Conservation (phyloP, 768 basidiomycete genomes). For the Hysterangium stoloniferum region DNA sequence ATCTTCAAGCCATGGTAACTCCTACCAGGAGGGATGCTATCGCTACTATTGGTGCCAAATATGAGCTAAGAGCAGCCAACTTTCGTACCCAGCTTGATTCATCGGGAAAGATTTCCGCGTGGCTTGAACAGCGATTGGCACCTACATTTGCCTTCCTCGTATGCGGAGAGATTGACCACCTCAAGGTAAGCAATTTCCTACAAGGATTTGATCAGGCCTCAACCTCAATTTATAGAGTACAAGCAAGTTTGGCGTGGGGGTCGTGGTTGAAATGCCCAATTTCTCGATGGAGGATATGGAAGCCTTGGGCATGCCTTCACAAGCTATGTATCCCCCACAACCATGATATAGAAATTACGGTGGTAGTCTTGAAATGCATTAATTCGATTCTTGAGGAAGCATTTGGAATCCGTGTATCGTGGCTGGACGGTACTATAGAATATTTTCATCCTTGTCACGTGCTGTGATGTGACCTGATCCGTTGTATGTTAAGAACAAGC, state of each 20-base stretch:
- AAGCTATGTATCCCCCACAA: background rate
- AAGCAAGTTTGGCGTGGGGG: slow-evolving; percentile 92
- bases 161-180: slow-evolving; percentile 96
- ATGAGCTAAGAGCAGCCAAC: slow-evolving; percentile 87
- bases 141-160: slow-evolving; percentile 93
- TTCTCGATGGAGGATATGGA: slow-evolving; percentile 79
- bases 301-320: slow-evolving; percentile 20
- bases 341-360: background rate
- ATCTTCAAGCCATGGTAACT: slow-evolving; percentile 74
- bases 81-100: slow-evolving; percentile 95
- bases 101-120: slow-evolving; percentile 88
- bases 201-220: slow-evolving; percentile 1
- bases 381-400: too few species aligned
- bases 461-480: too few species aligned
- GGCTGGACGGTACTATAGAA: too few species aligned
- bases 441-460: too few species aligned
- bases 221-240: slow-evolving; percentile 53
- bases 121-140: slow-evolving; percentile 93
- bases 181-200: slow-evolving; percentile 57
- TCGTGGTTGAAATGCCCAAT: slow-evolving; percentile 89
- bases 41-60: slow-evolving; percentile 93
- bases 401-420: too few species aligned
- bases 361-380: slow-evolving; percentile 1
- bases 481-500: too few species aligned
- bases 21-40: slow-evolving; percentile 82